Evolutionary conservation across 768 basidiomycete genomes (phyloP), one percentile per base, ranked within the genome.

Genomic region (Agaricus blazei): DNA sequence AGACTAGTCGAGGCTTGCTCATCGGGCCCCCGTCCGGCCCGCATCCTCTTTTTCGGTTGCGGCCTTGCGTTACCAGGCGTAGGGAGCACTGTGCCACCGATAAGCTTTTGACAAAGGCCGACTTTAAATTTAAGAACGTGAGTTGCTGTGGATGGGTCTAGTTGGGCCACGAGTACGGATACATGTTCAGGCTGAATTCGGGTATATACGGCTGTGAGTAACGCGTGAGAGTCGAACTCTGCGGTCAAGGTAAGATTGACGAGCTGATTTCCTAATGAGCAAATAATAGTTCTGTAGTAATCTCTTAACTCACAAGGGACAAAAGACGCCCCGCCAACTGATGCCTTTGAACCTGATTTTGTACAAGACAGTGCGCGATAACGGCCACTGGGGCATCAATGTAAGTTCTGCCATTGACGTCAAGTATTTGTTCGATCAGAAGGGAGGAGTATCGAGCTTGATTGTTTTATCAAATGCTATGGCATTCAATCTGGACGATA

Each of bases 41-140:
- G 51, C 23, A 29, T 31, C n/a, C 54, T 48, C 29, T 49, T 56
- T 49, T 41, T 56, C 4, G 54, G 54, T 28, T 56, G 54, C 15
- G 54, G 54, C 29, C 38, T 42, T 23, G 47, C 40, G 23, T 36
- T 56, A 24, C 48, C 54, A 11, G 55, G n/a, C 11, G 43, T 15
- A 15, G 58, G 47, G 9, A 28, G 38, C 27, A 45, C 40, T 2
- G 51, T 40, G 9, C 59, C 60, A 36, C 47, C 45, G 40, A 76
- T 60, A 45, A 73, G 67, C 60, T 68, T 74, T 54, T 72, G 71
- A 57, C 72, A 75, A 23, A 76, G 58, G 0, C 64, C 62, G n/a
- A 75, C 60, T 60, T 76, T 76, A 53, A 78, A 78, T 44, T 64
- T 68, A 52, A 70, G 67, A 14, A 68, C 60, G 4, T 69, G 65